Evolutionary conservation across 495 filamentous ascomycete species (phyloP), one percentile per base, ranked within the genome.

Genomic region (Beverwykella pulmonaria): DNA sequence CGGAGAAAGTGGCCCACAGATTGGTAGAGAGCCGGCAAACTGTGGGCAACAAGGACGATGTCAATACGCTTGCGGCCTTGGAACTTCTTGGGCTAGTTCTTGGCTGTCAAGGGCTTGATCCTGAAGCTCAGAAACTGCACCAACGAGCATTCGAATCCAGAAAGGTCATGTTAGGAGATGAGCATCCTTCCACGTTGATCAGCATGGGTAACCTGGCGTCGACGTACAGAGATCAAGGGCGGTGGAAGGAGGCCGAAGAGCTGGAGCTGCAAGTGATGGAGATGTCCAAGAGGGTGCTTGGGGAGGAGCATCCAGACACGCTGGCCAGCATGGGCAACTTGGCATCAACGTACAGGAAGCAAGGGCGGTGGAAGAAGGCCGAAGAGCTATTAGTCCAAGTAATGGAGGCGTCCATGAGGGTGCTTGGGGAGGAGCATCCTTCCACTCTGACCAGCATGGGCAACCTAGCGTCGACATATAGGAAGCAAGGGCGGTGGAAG

Each of bases 1-100:
- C 66, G 6, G 66, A 63, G 48, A 34, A 64, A 63, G 25, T 64
- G 25, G 58, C 64, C 53, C 66, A 53, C 30, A 69, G 59, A 53
- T 59, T 64, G 23, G 59, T 69, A 26, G 44, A 69, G 36, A 59
- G 23, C 30, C 58, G 59, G 46, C 65, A 44, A 62, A 63, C 20
- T 22, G 22, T 52, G 17, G 50, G 49, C 27, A 49, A 49, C 27
- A 57, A 62, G 47, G 36, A 68, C 44, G 59, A 62, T n/a, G 39
- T 27, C 29, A 29, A 54, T 22, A 69, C 47, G 48, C 39, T 65
- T 48, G 23, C 26, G 30, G 67, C 67, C 27, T 65, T 61, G 15
- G 46, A 60, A 9, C 53, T 60, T 63, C 67, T 69, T 32, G 61
- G 61, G 6, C 17, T 19, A 34, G 54, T 69, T 8, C 47, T 69